Percentiles rank a stretch among this genome's conserved stretches.
These are phyloP conservation scores for Xylaria polymorpha DNA, from an alignment of 2,329 filamentous ascomycete species.

Conservation along the genomic window DNA sequence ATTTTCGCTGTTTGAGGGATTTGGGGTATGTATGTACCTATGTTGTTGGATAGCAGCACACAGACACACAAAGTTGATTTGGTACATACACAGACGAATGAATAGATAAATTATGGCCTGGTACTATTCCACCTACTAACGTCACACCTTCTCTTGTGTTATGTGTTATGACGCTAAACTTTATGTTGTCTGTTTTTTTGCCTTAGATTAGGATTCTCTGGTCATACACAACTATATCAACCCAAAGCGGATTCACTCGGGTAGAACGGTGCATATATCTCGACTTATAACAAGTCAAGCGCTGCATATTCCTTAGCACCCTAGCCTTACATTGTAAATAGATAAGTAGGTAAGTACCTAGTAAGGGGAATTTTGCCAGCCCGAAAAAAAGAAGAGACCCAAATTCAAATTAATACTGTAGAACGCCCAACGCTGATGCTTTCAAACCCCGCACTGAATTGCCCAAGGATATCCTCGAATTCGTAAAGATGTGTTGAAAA, in stretches of 20 bases:
- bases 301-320: slow-evolving; percentile 12
- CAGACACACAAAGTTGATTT: not conserved
- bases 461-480: slow-evolving; percentile 15
- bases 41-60: slow-evolving; percentile 2
- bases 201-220: not conserved
- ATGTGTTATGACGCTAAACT: not conserved
- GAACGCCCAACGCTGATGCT: slow-evolving; percentile 39
- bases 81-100: slow-evolving; percentile 1
- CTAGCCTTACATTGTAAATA: not conserved
- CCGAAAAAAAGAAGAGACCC: slow-evolving; percentile 3
- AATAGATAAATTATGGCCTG: slow-evolving; percentile 1
- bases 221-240: not conserved
- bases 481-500: slow-evolving; percentile 13
- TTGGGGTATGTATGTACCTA: not conserved
- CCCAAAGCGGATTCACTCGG: not conserved
- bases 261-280: not conserved
- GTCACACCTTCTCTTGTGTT: not conserved
- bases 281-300: not conserved
- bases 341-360: not conserved
- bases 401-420: slow-evolving; percentile 15
- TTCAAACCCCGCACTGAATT: slow-evolving; percentile 18
- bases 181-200: not conserved
- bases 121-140: not conserved
- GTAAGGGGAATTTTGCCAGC: not conserved
- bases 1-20: slow-evolving; percentile 1